Percentiles rank a stretch among this genome's conserved stretches.
Conservation (phyloP, 768 basidiomycete genomes). For the Crassisporium funariophilum region DNA sequence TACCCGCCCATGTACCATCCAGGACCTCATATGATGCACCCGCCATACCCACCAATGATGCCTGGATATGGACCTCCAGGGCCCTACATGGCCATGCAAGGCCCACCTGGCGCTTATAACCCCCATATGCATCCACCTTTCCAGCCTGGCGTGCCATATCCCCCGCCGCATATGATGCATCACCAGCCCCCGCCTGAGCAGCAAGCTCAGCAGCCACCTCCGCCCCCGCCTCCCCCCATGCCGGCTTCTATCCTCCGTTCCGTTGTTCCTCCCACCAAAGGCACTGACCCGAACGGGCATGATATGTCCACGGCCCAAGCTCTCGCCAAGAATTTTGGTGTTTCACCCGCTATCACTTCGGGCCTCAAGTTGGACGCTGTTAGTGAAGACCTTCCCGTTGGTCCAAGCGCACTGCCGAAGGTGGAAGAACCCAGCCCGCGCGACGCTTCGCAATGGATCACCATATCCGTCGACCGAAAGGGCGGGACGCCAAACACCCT, state of each 20-base stretch:
- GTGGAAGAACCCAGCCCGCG: conserved; percentile 57
- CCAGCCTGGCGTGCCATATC: conserved; percentile 41
- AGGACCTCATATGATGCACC: conserved; percentile 45
- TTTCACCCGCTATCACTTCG: conserved; percentile 68
- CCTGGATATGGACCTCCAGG: conserved; percentile 41
- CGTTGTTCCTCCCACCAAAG: conserved; percentile 51
- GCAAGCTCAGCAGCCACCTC: conserved; percentile 26
- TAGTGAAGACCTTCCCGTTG: conserved; percentile 78
- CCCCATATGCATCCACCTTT: conserved; percentile 65
- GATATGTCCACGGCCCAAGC: conserved; percentile 78
- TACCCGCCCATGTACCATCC: conserved; percentile 40
- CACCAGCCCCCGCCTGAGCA: conserved; percentile 36
- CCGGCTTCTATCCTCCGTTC: conserved; percentile 18
- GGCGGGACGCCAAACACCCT: conserved; percentile 35
- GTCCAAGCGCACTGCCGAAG: conserved; percentile 65
- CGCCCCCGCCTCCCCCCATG: conserved; percentile 23
- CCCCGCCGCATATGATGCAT: conserved; percentile 36
- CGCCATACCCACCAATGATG: conserved; percentile 37
- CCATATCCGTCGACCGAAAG: conserved; percentile 53
- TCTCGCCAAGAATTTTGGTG: conserved; percentile 79
- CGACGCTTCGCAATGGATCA: conserved; percentile 62
- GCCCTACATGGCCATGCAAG: conserved; percentile 38
- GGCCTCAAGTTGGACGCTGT: conserved; percentile 61
- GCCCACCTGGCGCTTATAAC: conserved; percentile 46
- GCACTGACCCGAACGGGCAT: conserved; percentile 77